Evolutionary conservation across 1,284 basidiomycete genomes (phyloP), one percentile per base, ranked within the genome.

Genomic region (Trichosporon inkin): DNA sequence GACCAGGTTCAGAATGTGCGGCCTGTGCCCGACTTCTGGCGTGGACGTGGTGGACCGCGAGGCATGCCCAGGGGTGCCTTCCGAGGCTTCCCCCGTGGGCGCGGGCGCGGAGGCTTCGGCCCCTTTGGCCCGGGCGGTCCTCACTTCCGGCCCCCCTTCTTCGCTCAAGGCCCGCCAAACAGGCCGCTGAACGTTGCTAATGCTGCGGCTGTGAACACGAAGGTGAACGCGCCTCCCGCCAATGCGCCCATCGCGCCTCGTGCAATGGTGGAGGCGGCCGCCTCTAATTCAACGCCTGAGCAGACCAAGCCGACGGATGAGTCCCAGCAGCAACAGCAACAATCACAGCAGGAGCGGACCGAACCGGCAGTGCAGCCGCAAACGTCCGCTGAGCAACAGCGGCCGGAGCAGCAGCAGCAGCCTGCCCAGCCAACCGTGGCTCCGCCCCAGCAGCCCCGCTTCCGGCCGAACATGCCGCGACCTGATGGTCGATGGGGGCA

Each of bases 1-100:
- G 44, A 49, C 16, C 44, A 49, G 22, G 22, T 22, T 16, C 41
- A 54, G 53, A 41, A 54, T 51, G 37, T 49, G 36, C 32, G 56
- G 56, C 35, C 54, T 22, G 88, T 72, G 70, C 67, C 67, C 65
- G 88, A 85, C 44, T 84, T 84, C 60, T 87, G 88, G 86, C 83
- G 87, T 69, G 83, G 84, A 49, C 82, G 86, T 16, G 84, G 85
- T 11, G 82, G 87, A 7, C 54, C 19, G 6, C 52, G 35, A 10
- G 40, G 58, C 44, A 20, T 17, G 14, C 44, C 35, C 16, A 61
- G 65, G 28, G 65, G 68, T 14, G 61, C 56, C 22, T 67, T 67
- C 62, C 60, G 61, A 19, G 62, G 60, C 22, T 53, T 20, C 10
- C 40, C 36, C 7, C 55, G 19, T 7, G 28, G 34, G n/a, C 61